Evolutionary conservation across 179 eudicot species (phyloP).

Genomic region (Vitellaria paradoxa): DNA sequence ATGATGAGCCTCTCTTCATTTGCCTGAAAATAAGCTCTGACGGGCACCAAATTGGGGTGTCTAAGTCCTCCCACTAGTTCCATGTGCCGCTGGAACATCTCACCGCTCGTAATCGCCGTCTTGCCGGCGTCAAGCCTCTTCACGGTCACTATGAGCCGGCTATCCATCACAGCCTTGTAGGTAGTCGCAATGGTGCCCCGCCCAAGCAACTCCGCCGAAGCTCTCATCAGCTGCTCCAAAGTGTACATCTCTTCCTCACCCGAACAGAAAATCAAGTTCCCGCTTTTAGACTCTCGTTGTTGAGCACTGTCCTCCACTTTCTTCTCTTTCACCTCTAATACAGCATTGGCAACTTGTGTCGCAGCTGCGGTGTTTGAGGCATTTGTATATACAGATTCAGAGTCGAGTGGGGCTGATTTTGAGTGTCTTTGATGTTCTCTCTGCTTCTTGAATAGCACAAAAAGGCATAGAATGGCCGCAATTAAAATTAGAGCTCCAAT

Average conservation of each 20-base stretch:
- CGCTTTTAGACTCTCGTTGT: conserved; percentile 32
- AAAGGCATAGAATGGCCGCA: conserved; percentile 25
- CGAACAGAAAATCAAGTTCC: conserved; percentile 54
- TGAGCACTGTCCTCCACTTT: conserved; percentile 8
- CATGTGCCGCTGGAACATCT: conserved; percentile 66
- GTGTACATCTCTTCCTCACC: conserved; percentile 50
- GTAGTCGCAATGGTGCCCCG: conserved; percentile 84
- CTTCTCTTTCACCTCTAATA: conserved; percentile 27
- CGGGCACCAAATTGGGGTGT: conserved; percentile 84
- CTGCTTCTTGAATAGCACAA: conserved; percentile 19
- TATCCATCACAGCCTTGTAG: conserved; percentile 76
- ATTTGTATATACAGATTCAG: background rate
- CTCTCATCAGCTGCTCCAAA: conserved; percentile 80
- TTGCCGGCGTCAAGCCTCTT: conserved; percentile 78
- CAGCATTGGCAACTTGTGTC: conserved; percentile 15
- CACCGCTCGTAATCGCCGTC: conserved; percentile 46
- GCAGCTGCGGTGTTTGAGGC: background rate
- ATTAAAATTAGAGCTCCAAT: conserved; percentile 32
- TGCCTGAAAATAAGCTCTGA: conserved; percentile 81
- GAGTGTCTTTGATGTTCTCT: conserved; percentile 11
- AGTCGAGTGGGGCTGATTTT: background rate
- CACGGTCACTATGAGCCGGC: conserved; percentile 60
- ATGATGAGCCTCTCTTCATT: conserved; percentile 70
- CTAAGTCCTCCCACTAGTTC: conserved; percentile 60
- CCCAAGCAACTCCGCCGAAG: conserved; percentile 90